Evolutionary conservation across 345 rosid genomes (phyloP).

Genomic region (Salix suchowensis): DNA sequence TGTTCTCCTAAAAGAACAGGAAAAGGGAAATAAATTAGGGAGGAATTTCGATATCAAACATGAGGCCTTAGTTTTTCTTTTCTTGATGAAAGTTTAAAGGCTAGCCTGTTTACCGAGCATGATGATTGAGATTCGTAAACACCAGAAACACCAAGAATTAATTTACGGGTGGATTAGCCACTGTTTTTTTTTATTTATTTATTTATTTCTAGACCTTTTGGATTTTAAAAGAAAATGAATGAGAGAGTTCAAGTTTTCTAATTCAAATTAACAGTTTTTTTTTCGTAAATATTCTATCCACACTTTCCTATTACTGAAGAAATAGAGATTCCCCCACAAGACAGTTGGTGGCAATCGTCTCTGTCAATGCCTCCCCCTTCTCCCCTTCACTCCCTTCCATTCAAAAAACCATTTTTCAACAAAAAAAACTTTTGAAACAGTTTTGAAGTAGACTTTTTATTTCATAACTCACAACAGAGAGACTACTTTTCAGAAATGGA

Average conservation of each 20-base stretch:
- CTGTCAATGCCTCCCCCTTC: background rate
- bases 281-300: background rate
- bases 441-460: background rate
- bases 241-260: background rate
- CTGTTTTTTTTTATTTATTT: background rate
- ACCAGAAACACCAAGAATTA: no score
- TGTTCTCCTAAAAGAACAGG: no score
- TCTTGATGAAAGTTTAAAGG: background rate
- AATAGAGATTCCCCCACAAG: background rate
- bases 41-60: no score
- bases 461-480: background rate
- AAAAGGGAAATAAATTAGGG: background rate
- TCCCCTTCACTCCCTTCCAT: background rate
- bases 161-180: no score
- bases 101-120: background rate
- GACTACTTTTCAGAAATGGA: conserved; percentile 43
- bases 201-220: background rate
- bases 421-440: background rate
- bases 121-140: background rate
- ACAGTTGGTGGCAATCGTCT: background rate
- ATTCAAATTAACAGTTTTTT: background rate
- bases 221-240: background rate
- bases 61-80: background rate
- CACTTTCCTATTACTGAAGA: background rate
- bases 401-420: background rate